These are phyloP conservation scores for Geranium incanum DNA, from an alignment of 441 rosid species.

Conservation along the genomic window DNA sequence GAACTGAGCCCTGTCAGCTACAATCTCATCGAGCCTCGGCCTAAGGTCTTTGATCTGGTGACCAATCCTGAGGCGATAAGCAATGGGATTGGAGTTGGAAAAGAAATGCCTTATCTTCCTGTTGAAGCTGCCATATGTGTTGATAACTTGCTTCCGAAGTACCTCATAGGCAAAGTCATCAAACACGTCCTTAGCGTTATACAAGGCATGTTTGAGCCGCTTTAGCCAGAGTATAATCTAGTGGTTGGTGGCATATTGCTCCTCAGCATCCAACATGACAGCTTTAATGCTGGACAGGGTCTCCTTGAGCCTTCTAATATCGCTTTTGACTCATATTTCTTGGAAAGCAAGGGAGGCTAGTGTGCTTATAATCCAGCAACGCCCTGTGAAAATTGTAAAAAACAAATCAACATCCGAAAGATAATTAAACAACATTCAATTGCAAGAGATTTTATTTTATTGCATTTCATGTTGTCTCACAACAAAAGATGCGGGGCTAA, in stretches of 20 bases:
- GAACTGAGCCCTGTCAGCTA: background rate
- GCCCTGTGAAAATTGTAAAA: too few species aligned
- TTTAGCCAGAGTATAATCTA: background rate
- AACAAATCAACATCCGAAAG: too few species aligned
- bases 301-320: background rate
- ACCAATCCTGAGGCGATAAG: background rate
- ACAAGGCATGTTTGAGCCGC: background rate
- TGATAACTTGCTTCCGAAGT: background rate
- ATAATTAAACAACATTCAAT: too few species aligned
- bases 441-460: too few species aligned
- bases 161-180: background rate
- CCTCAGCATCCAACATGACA: background rate
- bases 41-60: background rate
- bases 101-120: background rate
- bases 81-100: background rate
- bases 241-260: background rate
- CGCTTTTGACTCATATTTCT: background rate
- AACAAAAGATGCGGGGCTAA: too few species aligned
- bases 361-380: too few species aligned
- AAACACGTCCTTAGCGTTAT: background rate
- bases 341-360: background rate
- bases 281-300: background rate
- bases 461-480: too few species aligned
- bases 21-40: background rate
- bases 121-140: background rate